Conservation (phyloP, 768 basidiomycete genomes). For the Collybia mongolica region DNA sequence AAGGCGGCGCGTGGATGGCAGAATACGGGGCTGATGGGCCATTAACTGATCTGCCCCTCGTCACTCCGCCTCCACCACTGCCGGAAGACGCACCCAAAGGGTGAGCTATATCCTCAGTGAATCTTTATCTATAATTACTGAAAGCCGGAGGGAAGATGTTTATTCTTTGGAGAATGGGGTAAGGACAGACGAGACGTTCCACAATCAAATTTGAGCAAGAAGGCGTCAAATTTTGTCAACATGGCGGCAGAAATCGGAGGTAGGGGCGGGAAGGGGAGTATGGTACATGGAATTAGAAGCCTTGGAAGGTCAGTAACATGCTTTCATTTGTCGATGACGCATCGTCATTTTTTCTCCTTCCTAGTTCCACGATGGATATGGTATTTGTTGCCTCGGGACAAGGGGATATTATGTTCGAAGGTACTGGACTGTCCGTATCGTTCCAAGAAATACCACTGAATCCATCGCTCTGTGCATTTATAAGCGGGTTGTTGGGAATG, state of each 20-base stretch:
- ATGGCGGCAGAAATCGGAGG: conserved; percentile 24
- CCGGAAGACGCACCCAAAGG: conserved; percentile 21
- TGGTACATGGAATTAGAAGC: conserved; percentile 23
- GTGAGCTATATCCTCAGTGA: conserved; percentile 1
- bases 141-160: conserved; percentile 8
- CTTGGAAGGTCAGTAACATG: conserved; percentile 15
- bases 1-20: conserved; percentile 22
- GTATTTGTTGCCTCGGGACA: conserved; percentile 23
- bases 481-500: conserved; percentile 26
- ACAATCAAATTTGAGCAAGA: conserved; percentile 18
- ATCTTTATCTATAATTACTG: too few species aligned
- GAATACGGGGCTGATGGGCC: conserved; percentile 19
- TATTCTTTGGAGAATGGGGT: conserved; percentile 23
- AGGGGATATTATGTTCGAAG: conserved; percentile 25
- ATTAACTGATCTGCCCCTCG: conserved; percentile 15
- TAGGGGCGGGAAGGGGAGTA: conserved; percentile 19
- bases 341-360: not conserved
- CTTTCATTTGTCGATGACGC: not conserved
- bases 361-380: conserved; percentile 22
- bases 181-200: conserved; percentile 21
- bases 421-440: not conserved
- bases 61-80: conserved; percentile 18
- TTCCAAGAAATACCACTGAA: not conserved
- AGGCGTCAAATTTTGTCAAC: conserved; percentile 20
- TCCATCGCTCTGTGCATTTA: not conserved